Base-by-base conservation (phyloP, 805 yeast genomes). In the Candida parachauliodes region DNA sequence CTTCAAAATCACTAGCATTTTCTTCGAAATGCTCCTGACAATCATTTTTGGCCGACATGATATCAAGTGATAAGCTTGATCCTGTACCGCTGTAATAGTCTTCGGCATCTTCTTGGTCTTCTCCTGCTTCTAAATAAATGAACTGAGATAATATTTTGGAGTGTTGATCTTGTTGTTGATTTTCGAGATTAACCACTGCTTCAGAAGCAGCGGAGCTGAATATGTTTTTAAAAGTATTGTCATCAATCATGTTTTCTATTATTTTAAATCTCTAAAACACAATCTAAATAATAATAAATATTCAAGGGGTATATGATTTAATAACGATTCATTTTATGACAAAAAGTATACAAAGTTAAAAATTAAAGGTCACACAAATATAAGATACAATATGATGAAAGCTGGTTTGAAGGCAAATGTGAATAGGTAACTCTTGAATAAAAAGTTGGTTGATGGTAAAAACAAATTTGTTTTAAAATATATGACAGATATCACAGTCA, bases 211-310 rank as follows among this genome's bases (percentile, higher is more conserved):
- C 19, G 18, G 28, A 15, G 12, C 11, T 28, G 27, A 26, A 36
- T 26, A 40, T 32, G 28, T 37, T 26, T 22, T 34, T 37, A 37
- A 36, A 37, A 40, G 32, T 40, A 36, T 40, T 40, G 35, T 40
- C 44, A 36, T 40, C 30, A 28, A 40, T 40, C 44, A 40, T 40
- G 39, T 40, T 37, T 27, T 28, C n/a, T 12, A 23, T 23, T 8
- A 18, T 19, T 20, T 34, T 23, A 28, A 21, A 22, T 18, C 25
- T 19, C 21, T 21, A 33, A 28, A 33, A 40, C 30, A 40, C 32
- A 31, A 40, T 36, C 43, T 40, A 37, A 40, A 40, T 40, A 40
- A 28, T 32, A 30, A 34, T 31, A 23, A 27, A 36, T 32, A 31
- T 32, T 31, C 34, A 31, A 31, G 23, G 23, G 10, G 4, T 14